Percentiles rank a stretch among this genome's conserved stretches.
Evolutionary conservation across 2,329 filamentous ascomycete species (phyloP).

Genomic region (Chaetomiaceae sp.): DNA sequence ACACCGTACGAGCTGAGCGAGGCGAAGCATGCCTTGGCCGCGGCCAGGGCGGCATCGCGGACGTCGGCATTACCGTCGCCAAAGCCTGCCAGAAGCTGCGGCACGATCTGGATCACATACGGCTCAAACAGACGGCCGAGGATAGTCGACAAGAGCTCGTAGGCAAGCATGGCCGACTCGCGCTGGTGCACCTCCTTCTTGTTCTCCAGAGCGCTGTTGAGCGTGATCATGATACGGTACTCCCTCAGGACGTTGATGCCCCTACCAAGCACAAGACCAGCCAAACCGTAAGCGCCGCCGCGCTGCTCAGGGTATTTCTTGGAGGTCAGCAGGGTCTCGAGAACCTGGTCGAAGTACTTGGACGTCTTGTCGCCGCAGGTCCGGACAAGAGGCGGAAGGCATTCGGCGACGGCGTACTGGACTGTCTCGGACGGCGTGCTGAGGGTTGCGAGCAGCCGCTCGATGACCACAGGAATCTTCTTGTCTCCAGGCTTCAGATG

Average conservation of each 20-base stretch:
- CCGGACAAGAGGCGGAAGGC: slow-evolving; percentile 83
- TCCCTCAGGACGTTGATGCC: slow-evolving; percentile 79
- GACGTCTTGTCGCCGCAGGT: slow-evolving; percentile 73
- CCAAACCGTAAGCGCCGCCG: slow-evolving; percentile 91
- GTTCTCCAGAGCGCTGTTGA: slow-evolving; percentile 83
- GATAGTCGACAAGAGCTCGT: slow-evolving; percentile 82
- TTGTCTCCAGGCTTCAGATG: slow-evolving; percentile 82
- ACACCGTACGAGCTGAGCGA: slow-evolving; percentile 94
- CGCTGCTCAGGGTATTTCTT: slow-evolving; percentile 91
- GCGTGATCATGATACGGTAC: slow-evolving; percentile 76
- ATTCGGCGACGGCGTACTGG: slow-evolving; percentile 93
- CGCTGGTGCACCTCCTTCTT: slow-evolving; percentile 89
- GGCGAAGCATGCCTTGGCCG: slow-evolving; percentile 90
- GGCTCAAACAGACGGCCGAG: slow-evolving; percentile 90
- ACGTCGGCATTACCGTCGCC: slow-evolving; percentile 86
- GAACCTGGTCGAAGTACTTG: slow-evolving; percentile 74
- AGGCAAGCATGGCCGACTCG: slow-evolving; percentile 83
- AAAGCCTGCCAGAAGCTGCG: slow-evolving; percentile 82
- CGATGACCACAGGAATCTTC: slow-evolving; percentile 83
- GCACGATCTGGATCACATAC: slow-evolving; percentile 93
- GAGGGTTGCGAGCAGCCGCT: slow-evolving; percentile 78
- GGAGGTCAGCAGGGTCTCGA: slow-evolving; percentile 76
- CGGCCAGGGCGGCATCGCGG: slow-evolving; percentile 85
- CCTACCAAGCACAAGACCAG: slow-evolving; percentile 82
- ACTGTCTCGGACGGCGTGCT: slow-evolving; percentile 95